Evolutionary conservation across 169 alveolate genomes (phyloP).

Genomic region (Eimeria sp.): DNA sequence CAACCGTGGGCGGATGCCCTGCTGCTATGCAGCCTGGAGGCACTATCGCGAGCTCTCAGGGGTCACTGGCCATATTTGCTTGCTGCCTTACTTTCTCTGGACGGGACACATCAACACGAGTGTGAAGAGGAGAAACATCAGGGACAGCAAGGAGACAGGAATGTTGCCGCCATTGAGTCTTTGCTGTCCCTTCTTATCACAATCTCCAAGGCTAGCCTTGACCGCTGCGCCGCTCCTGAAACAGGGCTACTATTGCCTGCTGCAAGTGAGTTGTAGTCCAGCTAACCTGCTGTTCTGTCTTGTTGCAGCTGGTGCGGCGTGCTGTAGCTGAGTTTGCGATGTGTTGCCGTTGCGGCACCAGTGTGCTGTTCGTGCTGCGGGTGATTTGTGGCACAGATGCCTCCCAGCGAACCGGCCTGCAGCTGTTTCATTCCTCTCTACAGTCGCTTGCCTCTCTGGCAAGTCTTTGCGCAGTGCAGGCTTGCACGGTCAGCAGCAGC

Average conservation of each 20-base stretch:
- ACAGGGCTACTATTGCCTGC: constrained; percentile 56
- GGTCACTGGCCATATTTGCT: constrained; percentile 12
- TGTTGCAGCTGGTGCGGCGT: not conserved
- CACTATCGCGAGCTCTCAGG: constrained; percentile 39
- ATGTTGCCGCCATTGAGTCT: constrained; percentile 4
- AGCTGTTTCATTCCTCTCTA: constrained; percentile 44
- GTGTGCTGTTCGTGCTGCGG: not conserved
- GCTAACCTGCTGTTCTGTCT: not conserved
- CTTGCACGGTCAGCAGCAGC: constrained; percentile 32
- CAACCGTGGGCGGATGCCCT: constrained; percentile 39
- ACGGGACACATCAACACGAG: constrained; percentile 1
- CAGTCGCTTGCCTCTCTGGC: constrained; percentile 62
- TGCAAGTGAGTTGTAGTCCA: constrained; percentile 27
- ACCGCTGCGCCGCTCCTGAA: constrained; percentile 45
- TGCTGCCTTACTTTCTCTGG: not conserved
- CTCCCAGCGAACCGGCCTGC: constrained; percentile 55
- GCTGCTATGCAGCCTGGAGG: constrained; percentile 73
- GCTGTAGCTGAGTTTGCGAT: not conserved
- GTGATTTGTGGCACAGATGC: constrained; percentile 31
- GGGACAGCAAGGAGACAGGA: not conserved
- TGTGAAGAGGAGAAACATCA: not conserved
- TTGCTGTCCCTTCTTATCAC: constrained; percentile 38
- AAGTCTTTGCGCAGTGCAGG: constrained; percentile 35
- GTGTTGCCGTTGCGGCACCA: not conserved
- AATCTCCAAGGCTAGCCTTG: constrained; percentile 34